Evolutionary conservation across 164 flowering plant genomes (phyloP).

Genomic region (Umbilicus rupestris): DNA sequence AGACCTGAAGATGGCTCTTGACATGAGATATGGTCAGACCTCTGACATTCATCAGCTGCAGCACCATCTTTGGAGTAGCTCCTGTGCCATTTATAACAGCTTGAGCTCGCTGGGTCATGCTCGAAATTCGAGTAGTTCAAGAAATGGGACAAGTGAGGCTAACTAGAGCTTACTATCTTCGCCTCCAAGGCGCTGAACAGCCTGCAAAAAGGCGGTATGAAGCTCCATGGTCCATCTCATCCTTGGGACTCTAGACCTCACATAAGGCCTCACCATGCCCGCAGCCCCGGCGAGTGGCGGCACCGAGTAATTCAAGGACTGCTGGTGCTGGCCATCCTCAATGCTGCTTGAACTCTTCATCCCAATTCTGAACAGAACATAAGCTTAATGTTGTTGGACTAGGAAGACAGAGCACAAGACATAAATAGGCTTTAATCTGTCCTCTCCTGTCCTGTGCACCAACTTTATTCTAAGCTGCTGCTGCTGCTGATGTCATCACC

Average conservation of each 20-base stretch:
- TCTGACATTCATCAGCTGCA: constrained; percentile 45
- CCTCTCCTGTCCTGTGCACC: constrained; percentile 10
- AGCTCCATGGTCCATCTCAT: constrained; percentile 43
- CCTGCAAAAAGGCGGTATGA: constrained; percentile 35
- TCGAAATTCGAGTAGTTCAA: neutral
- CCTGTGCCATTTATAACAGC: constrained; percentile 17
- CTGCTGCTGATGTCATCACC: constrained; percentile 15
- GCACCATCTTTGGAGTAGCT: constrained; percentile 61
- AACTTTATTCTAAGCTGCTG: constrained; percentile 21
- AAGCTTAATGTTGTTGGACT: no score
- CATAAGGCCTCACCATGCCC: constrained; percentile 25
- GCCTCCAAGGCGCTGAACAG: constrained; percentile 36
- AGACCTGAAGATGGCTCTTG: constrained; percentile 73
- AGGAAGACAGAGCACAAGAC: neutral
- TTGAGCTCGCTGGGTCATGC: neutral
- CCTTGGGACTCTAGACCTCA: constrained; percentile 32
- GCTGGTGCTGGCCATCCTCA: neutral
- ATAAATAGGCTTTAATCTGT: constrained; percentile 24
- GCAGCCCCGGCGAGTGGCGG: neutral
- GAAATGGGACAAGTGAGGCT: neutral
- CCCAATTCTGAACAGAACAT: neutral
- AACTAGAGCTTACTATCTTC: constrained; percentile 26
- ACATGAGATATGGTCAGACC: constrained; percentile 59
- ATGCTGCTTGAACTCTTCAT: neutral
- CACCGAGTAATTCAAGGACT: constrained; percentile 9